Base-by-base conservation (phyloP, 495 filamentous ascomycete species). In the Pyronema omphalodes region DNA sequence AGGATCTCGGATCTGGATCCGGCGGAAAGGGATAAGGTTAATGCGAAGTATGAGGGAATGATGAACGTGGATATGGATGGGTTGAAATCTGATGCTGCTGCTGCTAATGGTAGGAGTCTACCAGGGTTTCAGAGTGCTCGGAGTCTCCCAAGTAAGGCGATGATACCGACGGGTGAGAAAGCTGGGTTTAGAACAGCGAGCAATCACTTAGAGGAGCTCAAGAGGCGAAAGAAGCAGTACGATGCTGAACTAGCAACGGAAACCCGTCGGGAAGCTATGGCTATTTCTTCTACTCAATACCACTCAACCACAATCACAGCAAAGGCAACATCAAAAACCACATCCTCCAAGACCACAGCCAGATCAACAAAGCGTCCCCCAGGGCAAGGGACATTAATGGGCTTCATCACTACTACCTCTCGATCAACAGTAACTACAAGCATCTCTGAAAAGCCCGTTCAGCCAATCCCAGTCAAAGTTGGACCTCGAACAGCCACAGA, bases 1-100 rank as follows among this genome's bases (percentile, higher is more conserved):
- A 66, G 72, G 29, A 86, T 78, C 71, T 79, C 81, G 3, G 58
- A 77, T 1, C 74, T 74, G 44, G 79, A 81, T 23, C 71, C 74
- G 12, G 37, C 9, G 11, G 55, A 57, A 44, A 71, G 76, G 52
- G 63, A 68, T 5, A 56, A 65, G 11, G 69, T 73, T 52, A 36
- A 36, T 4, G 29, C 14, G 12, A 3, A 1, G 44, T n/a, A 19
- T 19, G 44, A 19, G 3, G 23, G 12, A 17, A 3, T 47, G 23
- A 5, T 29, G 23, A n/a, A n/a, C 7, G 17, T 35, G 34, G 12
- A 50, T 50, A 34, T 29, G 23, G 23, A 29, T 29, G 23, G 23
- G 23, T 29, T 29, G 23, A 29, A 5, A 29, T 29, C 23, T 29
- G 23, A 29, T 29, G 23, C 23, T 2, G 23, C 23, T 1, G 2